Conservation (phyloP, 208 protist species). For the Leishmania braziliensis region DNA sequence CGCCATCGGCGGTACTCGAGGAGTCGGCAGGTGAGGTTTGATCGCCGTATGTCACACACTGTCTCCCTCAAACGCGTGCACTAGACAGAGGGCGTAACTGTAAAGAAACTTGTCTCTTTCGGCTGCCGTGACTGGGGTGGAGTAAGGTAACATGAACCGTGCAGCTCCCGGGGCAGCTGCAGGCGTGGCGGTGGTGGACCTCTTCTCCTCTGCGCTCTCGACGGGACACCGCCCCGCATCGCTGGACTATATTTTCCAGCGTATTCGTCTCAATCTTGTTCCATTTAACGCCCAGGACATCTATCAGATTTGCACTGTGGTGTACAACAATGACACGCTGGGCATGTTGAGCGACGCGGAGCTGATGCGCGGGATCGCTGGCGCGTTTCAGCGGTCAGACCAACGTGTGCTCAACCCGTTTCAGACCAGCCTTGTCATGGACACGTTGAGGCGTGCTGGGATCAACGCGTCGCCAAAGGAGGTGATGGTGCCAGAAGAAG, state of each 20-base stretch:
- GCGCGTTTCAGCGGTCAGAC: conserved; percentile 66
- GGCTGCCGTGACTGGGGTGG: background rate
- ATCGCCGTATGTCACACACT: background rate
- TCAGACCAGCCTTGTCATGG: conserved; percentile 70
- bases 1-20: background rate
- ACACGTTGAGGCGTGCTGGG: conserved; percentile 76
- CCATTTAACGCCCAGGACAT: conserved; percentile 85
- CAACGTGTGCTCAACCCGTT: conserved; percentile 86
- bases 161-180: background rate
- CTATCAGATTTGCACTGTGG: conserved; percentile 76
- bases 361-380: conserved; percentile 84
- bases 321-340: conserved; percentile 69
- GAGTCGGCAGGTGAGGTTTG: background rate
- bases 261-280: conserved; percentile 66
- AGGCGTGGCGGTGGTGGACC: conserved; percentile 9
- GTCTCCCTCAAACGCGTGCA: background rate
- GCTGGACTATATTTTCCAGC: conserved; percentile 59
- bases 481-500: conserved; percentile 70
- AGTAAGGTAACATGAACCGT: conserved; percentile 19
- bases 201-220: conserved; percentile 23
- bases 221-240: conserved; percentile 20
- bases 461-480: conserved; percentile 63
- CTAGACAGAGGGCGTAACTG: background rate
- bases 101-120: background rate
- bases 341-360: conserved; percentile 73